Percentiles rank a stretch among this genome's conserved stretches.
These are phyloP conservation scores for Daedaleopsis sinensis DNA, from an alignment of 768 basidiomycete species.

Conservation along the genomic window DNA sequence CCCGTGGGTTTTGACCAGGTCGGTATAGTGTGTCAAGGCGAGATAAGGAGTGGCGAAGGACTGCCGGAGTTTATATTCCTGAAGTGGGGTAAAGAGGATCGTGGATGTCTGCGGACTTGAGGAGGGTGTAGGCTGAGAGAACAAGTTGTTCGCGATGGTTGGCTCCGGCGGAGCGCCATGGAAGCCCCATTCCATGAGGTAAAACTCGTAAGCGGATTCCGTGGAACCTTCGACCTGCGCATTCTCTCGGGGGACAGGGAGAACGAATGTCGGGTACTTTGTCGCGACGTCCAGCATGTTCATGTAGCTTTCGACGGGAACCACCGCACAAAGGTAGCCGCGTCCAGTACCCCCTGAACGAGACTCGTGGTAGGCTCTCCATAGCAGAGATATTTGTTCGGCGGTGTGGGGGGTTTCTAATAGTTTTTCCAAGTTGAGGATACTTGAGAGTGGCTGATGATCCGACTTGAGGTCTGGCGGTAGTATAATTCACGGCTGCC, in stretches of 20 bases:
- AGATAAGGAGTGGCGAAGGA: slow-evolving; percentile 91
- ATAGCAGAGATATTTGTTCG: slow-evolving; percentile 77
- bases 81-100: slow-evolving; percentile 88
- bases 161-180: slow-evolving; percentile 71
- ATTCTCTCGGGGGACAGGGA: slow-evolving; percentile 71
- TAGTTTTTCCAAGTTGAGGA: slow-evolving; percentile 77
- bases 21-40: slow-evolving; percentile 90
- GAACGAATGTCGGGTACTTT: slow-evolving; percentile 76
- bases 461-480: slow-evolving; percentile 5
- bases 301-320: slow-evolving; percentile 73
- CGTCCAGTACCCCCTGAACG: slow-evolving; percentile 80
- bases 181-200: slow-evolving; percentile 89
- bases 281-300: slow-evolving; percentile 66
- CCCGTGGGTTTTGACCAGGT: slow-evolving; percentile 77
- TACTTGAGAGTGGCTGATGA: slow-evolving; percentile 73
- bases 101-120: slow-evolving; percentile 65
- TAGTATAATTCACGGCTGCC: neutral
- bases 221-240: slow-evolving; percentile 29
- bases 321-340: slow-evolving; percentile 82
- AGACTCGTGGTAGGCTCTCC: slow-evolving; percentile 88
- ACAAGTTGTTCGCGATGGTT: slow-evolving; percentile 45
- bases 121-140: slow-evolving; percentile 39
- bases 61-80: slow-evolving; percentile 87
- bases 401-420: slow-evolving; percentile 68
- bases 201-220: slow-evolving; percentile 70